A percentile compares a stretch with the other conserved stretches of the same genome.
Evolutionary conservation across 176 grass and related monocot species (phyloP).

Genomic region (Cenchrus americanus): DNA sequence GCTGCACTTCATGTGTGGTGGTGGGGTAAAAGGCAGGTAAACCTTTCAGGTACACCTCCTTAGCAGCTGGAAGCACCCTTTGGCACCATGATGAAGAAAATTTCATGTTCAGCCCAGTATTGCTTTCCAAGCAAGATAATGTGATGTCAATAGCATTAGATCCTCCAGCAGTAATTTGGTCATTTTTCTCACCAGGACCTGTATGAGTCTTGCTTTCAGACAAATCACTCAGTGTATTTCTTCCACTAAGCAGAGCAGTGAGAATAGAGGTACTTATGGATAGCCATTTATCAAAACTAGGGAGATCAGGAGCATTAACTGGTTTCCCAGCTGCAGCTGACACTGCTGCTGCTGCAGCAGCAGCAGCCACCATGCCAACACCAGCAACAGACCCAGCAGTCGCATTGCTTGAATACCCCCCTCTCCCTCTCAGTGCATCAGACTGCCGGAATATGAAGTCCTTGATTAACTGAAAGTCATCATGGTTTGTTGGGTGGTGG

Average conservation of each 20-base stretch:
- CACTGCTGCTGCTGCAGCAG: conserved; percentile 80
- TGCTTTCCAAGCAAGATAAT: conserved; percentile 78
- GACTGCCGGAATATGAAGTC: conserved; percentile 88
- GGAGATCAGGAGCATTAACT: conserved; percentile 70
- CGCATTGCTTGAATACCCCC: conserved; percentile 68
- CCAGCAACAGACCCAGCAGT: conserved; percentile 65
- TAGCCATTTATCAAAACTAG: conserved; percentile 75
- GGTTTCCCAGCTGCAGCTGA: conserved; percentile 76
- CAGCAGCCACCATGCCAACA: conserved; percentile 82
- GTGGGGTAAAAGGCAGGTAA: conserved; percentile 85
- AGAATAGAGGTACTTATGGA: conserved; percentile 72
- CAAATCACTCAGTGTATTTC: conserved; percentile 35
- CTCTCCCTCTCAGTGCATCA: conserved; percentile 75
- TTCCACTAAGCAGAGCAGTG: conserved; percentile 51
- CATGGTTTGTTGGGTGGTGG: conserved; percentile 55
- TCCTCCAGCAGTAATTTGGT: conserved; percentile 46
- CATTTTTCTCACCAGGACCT: conserved; percentile 40
- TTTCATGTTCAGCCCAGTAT: conserved; percentile 69
- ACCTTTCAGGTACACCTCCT: conserved; percentile 78
- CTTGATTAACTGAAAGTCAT: conserved; percentile 84
- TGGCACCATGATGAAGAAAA: conserved; percentile 96
- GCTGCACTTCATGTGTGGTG: conserved; percentile 65
- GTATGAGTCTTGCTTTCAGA: conserved; percentile 39
- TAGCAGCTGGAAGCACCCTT: conserved; percentile 80
- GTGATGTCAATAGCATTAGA: conserved; percentile 53